phyloP scores from a whole-genome alignment of 108 stramenopile genomes.

The Fragilaria crotonensis region DNA sequence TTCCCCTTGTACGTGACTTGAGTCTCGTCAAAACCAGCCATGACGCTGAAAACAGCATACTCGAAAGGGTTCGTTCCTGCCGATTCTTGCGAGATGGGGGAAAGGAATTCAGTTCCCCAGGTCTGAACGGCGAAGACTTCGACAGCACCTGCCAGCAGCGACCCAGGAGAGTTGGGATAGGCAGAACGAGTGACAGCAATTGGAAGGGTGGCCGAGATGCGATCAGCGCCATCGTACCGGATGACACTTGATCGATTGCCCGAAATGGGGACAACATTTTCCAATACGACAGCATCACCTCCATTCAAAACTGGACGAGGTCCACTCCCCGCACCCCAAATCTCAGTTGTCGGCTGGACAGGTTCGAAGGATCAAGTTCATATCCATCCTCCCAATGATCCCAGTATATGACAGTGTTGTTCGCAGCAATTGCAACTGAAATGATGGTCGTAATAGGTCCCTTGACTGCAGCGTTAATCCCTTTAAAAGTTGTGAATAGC shows the following conservation, averaged over 20 bases:
- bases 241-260: background rate
- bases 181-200: constrained; percentile 20
- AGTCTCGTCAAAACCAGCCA: constrained; percentile 3
- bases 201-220: constrained; percentile 11
- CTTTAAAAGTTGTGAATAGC: constrained; percentile 14
- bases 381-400: constrained; percentile 18
- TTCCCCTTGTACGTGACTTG: background rate
- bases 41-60: background rate
- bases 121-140: constrained; percentile 10
- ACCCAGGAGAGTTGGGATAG: constrained; percentile 14
- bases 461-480: constrained; percentile 2
- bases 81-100: constrained; percentile 6
- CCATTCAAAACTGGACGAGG: constrained; percentile 1
- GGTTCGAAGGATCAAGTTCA: constrained; percentile 1
- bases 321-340: constrained; percentile 23
- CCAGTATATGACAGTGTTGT: constrained; percentile 13
- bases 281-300: constrained; percentile 15
- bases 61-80: constrained; percentile 3
- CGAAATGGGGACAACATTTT: constrained; percentile 8
- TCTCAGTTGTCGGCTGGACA: constrained; percentile 3
- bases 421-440: constrained; percentile 8
- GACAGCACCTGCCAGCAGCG: constrained; percentile 22
- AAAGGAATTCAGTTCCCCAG: constrained; percentile 12
- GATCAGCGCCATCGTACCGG: constrained; percentile 19
- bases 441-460: constrained; percentile 7